Evolutionary conservation across 1,139 yeast genomes (phyloP), one percentile per base, ranked within the genome.

Genomic region (Wickerhamomyces sp.): DNA sequence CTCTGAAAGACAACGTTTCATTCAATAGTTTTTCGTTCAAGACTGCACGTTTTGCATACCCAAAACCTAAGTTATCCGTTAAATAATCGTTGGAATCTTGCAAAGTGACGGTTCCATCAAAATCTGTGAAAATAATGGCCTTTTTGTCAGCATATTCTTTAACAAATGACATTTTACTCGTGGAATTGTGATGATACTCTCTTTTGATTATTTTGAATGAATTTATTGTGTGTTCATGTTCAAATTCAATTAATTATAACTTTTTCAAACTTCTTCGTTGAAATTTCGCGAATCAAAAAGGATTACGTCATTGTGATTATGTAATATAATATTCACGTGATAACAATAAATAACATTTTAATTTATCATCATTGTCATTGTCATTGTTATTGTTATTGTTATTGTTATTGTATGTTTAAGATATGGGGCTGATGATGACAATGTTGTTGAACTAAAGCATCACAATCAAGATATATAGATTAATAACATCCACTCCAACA

Each of bases 31-130:
- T 76, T 48, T 81, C 80, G 61, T 88, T 87, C 51, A 90, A 71
- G 28, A 65, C 78, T 45, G 70, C 65, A 52, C 98, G 77, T 49
- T 72, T 72, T 28, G 72, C 78, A 39, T 67, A 65, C 4, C 98
- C 98, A 62, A 88, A 85, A 5, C 99, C 99, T 25, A 84, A 68
- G 55, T 76, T 78, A 59, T 92, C 97, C 16, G 97, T 89, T 49
- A 92, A 68, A 61, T 73, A 84, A 61, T 92, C 97, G 59, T 92
- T 94, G 47, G 96, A 86, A 61, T 92, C 98, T 55, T 81, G 83
- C 46, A 86, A 68, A 15, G 98, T 92, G 48, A 92, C 95, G 7
- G 98, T 92, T 18, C 98, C 98, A 61, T 92, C 98, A 80, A 95
- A 92, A 64, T 92, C 98, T 38, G 97, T 86, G 67, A 92, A 92